phyloP scores from a whole-genome alignment of 2,329 filamentous ascomycete genomes.

The Helotiales sp. region DNA sequence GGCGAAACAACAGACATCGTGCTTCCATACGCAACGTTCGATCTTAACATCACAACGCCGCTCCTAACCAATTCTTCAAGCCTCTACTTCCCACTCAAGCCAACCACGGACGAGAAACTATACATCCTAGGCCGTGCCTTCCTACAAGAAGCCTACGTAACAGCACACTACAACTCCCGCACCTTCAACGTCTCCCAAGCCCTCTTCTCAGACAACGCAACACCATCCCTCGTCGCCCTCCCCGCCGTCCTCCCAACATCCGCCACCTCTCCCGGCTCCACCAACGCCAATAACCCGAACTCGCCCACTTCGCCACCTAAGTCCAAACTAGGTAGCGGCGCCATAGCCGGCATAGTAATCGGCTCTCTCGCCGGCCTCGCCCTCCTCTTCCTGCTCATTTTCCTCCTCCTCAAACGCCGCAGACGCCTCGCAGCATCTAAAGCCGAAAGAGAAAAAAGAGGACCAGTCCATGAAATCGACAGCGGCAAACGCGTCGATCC shows the following conservation, averaged over 20 bases:
- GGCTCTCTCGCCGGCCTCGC: slow-evolving; percentile 22
- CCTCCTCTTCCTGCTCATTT: slow-evolving; percentile 23
- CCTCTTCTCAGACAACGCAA: slow-evolving; percentile 28
- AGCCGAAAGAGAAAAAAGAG: neutral
- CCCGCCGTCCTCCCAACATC: slow-evolving; percentile 24
- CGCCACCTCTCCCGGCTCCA: neutral
- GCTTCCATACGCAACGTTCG: slow-evolving; percentile 40
- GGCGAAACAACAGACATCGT: slow-evolving; percentile 34
- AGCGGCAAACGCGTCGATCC: slow-evolving; percentile 19
- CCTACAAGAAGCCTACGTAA: slow-evolving; percentile 41
- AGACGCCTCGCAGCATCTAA: neutral
- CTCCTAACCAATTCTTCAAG: slow-evolving; percentile 28
- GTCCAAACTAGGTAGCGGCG: slow-evolving; percentile 22
- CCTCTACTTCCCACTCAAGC: slow-evolving; percentile 39
- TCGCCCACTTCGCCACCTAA: neutral
- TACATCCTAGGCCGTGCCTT: slow-evolving; percentile 41
- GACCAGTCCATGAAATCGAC: slow-evolving; percentile 30
- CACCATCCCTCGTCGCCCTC: slow-evolving; percentile 25
- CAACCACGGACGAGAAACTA: slow-evolving; percentile 28
- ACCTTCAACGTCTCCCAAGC: slow-evolving; percentile 40
- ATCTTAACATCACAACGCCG: slow-evolving; percentile 33
- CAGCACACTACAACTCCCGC: slow-evolving; percentile 37
- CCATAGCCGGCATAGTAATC: slow-evolving; percentile 34
- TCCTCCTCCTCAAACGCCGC: slow-evolving; percentile 24
- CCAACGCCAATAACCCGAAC: neutral